Conservation (phyloP, 78 protist genomes). For the Tieghemostelium lacteum region DNA sequence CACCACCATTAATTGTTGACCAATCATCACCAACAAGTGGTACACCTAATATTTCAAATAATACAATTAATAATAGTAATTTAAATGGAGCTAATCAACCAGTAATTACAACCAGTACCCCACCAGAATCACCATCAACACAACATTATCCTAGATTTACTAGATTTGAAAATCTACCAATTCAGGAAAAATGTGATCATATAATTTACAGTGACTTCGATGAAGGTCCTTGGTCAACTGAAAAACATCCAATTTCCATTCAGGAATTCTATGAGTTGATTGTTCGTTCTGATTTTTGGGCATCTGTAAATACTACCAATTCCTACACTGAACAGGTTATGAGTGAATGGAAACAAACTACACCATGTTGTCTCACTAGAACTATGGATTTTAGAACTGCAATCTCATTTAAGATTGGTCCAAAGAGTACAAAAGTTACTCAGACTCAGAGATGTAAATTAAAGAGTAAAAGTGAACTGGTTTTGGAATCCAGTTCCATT, state of each 20-base stretch:
- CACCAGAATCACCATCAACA: constrained; percentile 26
- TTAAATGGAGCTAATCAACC: background rate
- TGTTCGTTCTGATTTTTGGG: constrained; percentile 58
- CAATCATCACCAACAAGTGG: background rate
- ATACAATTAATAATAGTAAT: background rate
- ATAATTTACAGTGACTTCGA: constrained; percentile 40
- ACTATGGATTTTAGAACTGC: constrained; percentile 76
- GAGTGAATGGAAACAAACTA: constrained; percentile 48
- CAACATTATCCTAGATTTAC: background rate
- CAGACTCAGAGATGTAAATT: constrained; percentile 69
- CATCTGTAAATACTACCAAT: constrained; percentile 48
- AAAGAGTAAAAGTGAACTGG: constrained; percentile 26
- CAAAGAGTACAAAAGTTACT: constrained; percentile 68
- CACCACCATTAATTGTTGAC: background rate
- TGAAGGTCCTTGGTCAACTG: constrained; percentile 63
- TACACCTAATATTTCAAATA: background rate
- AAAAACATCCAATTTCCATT: constrained; percentile 39
- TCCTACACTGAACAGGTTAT: constrained; percentile 57
- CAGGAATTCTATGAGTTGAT: constrained; percentile 55
- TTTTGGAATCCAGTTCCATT: constrained; percentile 4
- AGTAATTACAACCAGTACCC: background rate
- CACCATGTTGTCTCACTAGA: constrained; percentile 55
- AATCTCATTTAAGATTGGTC: constrained; percentile 62
- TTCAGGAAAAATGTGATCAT: constrained; percentile 54
- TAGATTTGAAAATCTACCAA: constrained; percentile 19